Evolutionary conservation across 768 basidiomycete genomes (phyloP), one percentile per base, ranked within the genome.

Genomic region (Leccinum longicurvipes): DNA sequence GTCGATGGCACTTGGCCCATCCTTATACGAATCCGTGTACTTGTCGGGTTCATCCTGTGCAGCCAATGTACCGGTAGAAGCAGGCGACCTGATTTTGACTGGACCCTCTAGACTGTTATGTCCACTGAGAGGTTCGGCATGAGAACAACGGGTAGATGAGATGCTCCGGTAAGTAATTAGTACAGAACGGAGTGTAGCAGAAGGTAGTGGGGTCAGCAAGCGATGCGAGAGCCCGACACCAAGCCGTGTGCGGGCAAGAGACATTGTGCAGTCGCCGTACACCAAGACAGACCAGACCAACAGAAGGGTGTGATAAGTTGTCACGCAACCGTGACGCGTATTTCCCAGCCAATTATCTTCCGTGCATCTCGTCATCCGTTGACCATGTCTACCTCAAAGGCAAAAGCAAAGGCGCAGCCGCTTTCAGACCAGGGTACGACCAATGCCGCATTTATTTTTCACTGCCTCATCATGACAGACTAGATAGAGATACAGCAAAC

Each of bases 1-100:
- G 79, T 98, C 93, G 48, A 99, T 79, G 45, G 97, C 94, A 71
- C 87, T 87, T 14, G 89, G 91, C 0, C 93, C 94, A 53, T 76
- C 79, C 67, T 81, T 80, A 78, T 91, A 93, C 42, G 85, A 82
- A 65, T 91, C 78, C 5, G 82, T 66, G 62, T 83, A 77, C 46
- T 80, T 80, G 41, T 77, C 84, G 0, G 79, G 74, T 59, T 76
- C 76, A 51, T 73, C 67, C 27, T 61, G 64, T 6, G 78, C 75
- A 39, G 71, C 69, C 60, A 70, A 64, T 28, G 57, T 65, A 23
- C 67, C 73, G 21, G 76, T 74, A 55, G 55, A 61, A 10, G 59
- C 46, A 25, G 74, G 76, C 15, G 75, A 74, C 64, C 58, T 70
- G 54, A 71, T 65, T 50, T 49, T 65, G 50, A 53, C 53, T 15